These are phyloP conservation scores for Viola pubescens DNA, from an alignment of 441 rosid species.

Conservation along the genomic window DNA sequence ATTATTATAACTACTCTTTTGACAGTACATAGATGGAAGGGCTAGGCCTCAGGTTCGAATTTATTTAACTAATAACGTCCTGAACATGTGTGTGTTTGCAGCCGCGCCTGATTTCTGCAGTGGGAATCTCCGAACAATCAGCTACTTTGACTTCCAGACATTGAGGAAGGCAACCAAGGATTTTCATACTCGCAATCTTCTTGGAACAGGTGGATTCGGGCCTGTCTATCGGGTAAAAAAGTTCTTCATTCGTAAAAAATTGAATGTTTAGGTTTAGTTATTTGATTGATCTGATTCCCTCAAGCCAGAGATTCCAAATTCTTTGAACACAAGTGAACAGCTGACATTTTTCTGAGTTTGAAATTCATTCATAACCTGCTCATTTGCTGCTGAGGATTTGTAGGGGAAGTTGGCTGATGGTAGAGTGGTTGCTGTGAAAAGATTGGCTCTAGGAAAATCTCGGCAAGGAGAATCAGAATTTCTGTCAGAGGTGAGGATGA, in stretches of 20 bases:
- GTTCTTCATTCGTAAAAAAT: neutral
- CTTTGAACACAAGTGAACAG: neutral
- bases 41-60: no score
- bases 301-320: neutral
- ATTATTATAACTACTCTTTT: neutral
- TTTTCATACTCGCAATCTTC: conserved; percentile 24
- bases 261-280: neutral
- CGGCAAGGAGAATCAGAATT: conserved; percentile 73
- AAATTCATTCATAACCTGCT: neutral
- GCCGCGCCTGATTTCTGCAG: conserved; percentile 29
- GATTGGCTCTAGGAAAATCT: conserved; percentile 54
- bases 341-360: neutral
- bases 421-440: conserved; percentile 49
- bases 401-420: conserved; percentile 55
- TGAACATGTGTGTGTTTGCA: conserved; percentile 11
- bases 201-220: conserved; percentile 29
- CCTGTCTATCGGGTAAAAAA: conserved; percentile 21
- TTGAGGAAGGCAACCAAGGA: conserved; percentile 24
- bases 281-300: neutral
- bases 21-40: no score
- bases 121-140: conserved; percentile 36
- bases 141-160: conserved; percentile 21
- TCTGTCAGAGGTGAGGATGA: conserved; percentile 64
- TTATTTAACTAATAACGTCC: neutral
- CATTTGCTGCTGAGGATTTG: neutral